Conservation (phyloP, 2,329 filamentous ascomycete genomes). For the Helotiales sp. region DNA sequence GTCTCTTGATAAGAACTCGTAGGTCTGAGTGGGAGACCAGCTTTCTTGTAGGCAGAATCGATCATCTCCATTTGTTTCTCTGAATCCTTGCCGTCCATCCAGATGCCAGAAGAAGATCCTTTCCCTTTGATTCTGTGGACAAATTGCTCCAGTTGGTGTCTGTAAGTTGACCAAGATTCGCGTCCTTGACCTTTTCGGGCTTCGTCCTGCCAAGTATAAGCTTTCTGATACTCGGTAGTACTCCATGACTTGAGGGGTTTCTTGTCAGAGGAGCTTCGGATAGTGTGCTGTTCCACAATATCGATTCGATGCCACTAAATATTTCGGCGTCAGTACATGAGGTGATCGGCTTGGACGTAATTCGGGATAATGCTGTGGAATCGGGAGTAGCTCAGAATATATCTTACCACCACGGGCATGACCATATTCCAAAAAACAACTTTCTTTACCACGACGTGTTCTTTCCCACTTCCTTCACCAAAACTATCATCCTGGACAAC, state of each 20-base stretch:
- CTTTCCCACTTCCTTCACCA: constrained; percentile 36
- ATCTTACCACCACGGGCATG: constrained; percentile 10
- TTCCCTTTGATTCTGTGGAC: constrained; percentile 51
- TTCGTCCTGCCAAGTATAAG: constrained; percentile 31
- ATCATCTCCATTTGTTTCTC: constrained; percentile 52
- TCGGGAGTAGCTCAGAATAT: background rate
- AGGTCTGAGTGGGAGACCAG: constrained; percentile 43
- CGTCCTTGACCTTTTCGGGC: constrained; percentile 35
- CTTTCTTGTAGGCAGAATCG: constrained; percentile 53
- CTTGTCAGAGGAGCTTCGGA: constrained; percentile 21
- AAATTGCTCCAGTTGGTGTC: constrained; percentile 55
- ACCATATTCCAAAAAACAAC: constrained; percentile 33
- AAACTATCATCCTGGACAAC: constrained; percentile 55
- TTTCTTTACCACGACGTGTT: constrained; percentile 30
- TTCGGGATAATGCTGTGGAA: background rate
- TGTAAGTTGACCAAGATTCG: constrained; percentile 51
- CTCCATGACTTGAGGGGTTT: constrained; percentile 31
- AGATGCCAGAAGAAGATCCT: constrained; percentile 45
- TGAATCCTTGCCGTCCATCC: constrained; percentile 50
- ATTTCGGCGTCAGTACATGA: background rate
- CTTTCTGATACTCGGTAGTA: constrained; percentile 28
- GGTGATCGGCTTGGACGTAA: background rate
- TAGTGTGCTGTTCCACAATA: constrained; percentile 28
- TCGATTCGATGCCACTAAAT: constrained; percentile 33
- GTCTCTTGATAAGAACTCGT: constrained; percentile 24